Conservation (phyloP, 768 basidiomycete species). For the Mycena floridula region DNA sequence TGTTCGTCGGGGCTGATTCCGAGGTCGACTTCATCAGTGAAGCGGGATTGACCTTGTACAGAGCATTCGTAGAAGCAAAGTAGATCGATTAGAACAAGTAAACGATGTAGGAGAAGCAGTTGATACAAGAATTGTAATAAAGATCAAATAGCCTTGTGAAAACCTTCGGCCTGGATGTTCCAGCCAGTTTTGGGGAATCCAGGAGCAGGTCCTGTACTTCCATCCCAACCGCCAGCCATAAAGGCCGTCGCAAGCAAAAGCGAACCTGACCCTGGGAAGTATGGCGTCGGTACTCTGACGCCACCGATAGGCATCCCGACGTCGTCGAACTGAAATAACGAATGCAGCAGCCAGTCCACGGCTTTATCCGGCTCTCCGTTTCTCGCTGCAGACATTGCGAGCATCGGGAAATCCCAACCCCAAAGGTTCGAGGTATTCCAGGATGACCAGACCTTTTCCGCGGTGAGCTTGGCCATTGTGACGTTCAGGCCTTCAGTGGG, state of each 20-base stretch:
- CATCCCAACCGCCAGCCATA: slow-evolving; percentile 59
- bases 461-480: slow-evolving; percentile 39
- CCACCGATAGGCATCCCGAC: slow-evolving; percentile 56
- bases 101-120: too few species aligned
- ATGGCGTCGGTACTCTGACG: slow-evolving; percentile 32
- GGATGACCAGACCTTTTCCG: slow-evolving; percentile 44
- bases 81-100: too few species aligned
- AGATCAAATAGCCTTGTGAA: slow-evolving; percentile 28
- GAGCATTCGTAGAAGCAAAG: slow-evolving; percentile 58
- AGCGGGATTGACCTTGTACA: slow-evolving; percentile 47
- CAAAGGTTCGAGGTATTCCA: slow-evolving; percentile 53
- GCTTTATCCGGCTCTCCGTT: slow-evolving; percentile 43
- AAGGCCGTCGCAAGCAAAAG: slow-evolving; percentile 48
- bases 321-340: slow-evolving; percentile 52
- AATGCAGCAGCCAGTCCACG: slow-evolving; percentile 48
- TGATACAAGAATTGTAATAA: background rate
- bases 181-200: slow-evolving; percentile 36
- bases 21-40: slow-evolving; percentile 43
- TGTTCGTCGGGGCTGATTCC: slow-evolving; percentile 75
- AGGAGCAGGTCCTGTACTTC: slow-evolving; percentile 26
- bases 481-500: slow-evolving; percentile 40
- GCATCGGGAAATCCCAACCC: slow-evolving; percentile 64
- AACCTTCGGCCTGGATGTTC: slow-evolving; percentile 28
- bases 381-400: slow-evolving; percentile 56
- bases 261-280: slow-evolving; percentile 51